Conservation (phyloP, 164 flowering plant species). For the Umbellularia californica region DNA sequence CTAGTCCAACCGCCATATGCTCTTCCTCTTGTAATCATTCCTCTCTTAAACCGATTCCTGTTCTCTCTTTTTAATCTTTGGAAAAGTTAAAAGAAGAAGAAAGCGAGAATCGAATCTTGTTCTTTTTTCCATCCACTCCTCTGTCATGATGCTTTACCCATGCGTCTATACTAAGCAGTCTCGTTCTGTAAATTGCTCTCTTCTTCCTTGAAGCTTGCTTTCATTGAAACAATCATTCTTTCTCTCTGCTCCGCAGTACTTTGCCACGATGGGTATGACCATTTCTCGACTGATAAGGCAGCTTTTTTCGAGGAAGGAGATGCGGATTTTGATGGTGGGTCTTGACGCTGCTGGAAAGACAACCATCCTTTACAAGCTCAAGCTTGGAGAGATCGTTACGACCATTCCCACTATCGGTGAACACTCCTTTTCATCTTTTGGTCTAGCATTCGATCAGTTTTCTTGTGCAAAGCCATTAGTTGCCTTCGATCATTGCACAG, state of each 20-base stretch:
- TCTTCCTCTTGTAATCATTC: neutral
- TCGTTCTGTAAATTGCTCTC: neutral
- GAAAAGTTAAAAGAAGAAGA: too few species aligned
- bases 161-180: neutral
- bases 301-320: constrained; percentile 26
- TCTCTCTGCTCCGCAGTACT: neutral
- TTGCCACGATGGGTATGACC: constrained; percentile 22
- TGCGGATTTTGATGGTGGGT: constrained; percentile 49
- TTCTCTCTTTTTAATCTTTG: too few species aligned
- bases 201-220: neutral
- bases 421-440: neutral
- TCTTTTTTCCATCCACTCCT: neutral
- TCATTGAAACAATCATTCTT: neutral
- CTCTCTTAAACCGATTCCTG: neutral
- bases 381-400: constrained; percentile 47
- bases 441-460: too few species aligned
- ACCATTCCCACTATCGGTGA: constrained; percentile 51
- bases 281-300: constrained; percentile 28
- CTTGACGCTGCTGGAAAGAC: constrained; percentile 59
- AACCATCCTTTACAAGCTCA: constrained; percentile 49
- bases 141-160: neutral
- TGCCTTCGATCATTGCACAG: neutral
- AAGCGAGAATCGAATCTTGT: neutral
- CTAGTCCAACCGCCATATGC: neutral
- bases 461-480: neutral